phyloP scores from a whole-genome alignment of 345 rosid genomes.

The Noccaea caerulescens region DNA sequence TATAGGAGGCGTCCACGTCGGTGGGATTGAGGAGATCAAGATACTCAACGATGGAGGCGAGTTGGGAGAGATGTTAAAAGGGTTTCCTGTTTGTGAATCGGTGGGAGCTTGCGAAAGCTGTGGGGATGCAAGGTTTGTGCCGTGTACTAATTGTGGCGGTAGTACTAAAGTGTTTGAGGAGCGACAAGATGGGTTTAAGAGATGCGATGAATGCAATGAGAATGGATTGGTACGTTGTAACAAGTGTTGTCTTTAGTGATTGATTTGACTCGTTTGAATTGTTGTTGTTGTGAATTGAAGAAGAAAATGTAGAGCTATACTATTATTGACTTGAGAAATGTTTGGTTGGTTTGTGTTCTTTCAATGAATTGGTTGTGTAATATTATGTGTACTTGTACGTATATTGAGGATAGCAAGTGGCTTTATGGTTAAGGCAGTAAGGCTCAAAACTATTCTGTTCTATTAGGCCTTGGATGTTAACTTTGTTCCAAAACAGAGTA shows the following conservation, averaged over 20 bases:
- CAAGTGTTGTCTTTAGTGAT: slow-evolving; percentile 52
- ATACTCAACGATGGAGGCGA: slow-evolving; percentile 74
- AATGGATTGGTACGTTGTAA: slow-evolving; percentile 85
- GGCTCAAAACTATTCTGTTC: not conserved
- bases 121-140: slow-evolving; percentile 78
- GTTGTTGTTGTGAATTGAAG: slow-evolving; percentile 29
- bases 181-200: slow-evolving; percentile 51
- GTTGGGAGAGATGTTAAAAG: slow-evolving; percentile 57
- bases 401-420: not conserved
- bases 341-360: slow-evolving; percentile 26
- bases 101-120: slow-evolving; percentile 58
- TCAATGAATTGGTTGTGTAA: not conserved
- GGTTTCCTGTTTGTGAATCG: slow-evolving; percentile 49
- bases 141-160: slow-evolving; percentile 68
- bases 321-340: slow-evolving; percentile 30
- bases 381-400: slow-evolving; percentile 15
- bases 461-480: not conserved
- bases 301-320: slow-evolving; percentile 8
- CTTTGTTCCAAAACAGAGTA: not conserved
- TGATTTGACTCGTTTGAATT: slow-evolving; percentile 5
- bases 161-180: slow-evolving; percentile 75
- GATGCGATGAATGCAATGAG: slow-evolving; percentile 81
- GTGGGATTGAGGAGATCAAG: slow-evolving; percentile 78
- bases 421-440: not conserved
- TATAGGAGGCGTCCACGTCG: slow-evolving; percentile 58